Conservation (phyloP, 345 rosid genomes). For the Lenwebbia sp. region DNA sequence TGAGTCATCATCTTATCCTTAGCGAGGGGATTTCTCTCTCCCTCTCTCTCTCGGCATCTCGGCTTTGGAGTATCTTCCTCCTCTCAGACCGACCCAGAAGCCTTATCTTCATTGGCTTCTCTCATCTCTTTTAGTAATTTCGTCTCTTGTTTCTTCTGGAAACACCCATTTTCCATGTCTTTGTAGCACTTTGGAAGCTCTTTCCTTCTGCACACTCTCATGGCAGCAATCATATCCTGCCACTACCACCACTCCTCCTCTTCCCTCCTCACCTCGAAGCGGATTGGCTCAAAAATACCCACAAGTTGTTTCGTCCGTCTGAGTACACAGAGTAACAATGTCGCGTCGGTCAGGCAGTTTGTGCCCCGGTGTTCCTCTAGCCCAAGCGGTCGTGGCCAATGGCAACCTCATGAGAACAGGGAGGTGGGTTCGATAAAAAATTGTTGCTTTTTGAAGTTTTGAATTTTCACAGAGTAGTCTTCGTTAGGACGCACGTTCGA, state of each 20-base stretch:
- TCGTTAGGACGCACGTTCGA: background rate
- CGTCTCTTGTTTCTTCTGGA: background rate
- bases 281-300: conserved; percentile 17
- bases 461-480: background rate
- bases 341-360: conserved; percentile 10
- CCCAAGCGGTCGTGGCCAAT: conserved; percentile 9
- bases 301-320: conserved; percentile 4
- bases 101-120: background rate
- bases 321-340: conserved; percentile 4
- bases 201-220: conserved; percentile 3
- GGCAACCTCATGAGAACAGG: conserved; percentile 4
- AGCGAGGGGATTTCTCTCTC: conserved; percentile 10
- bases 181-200: background rate
- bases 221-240: conserved; percentile 44
- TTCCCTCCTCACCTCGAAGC: conserved; percentile 22
- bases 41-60: background rate
- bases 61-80: background rate
- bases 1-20: conserved; percentile 24
- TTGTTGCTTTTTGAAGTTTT: background rate
- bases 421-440: conserved; percentile 22
- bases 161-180: background rate
- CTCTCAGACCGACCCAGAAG: background rate
- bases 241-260: conserved; percentile 12
- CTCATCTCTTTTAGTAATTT: background rate
- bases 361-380: conserved; percentile 18